Base-by-base conservation (phyloP, 805 yeast species). In the Metschnikowia matae region DNA sequence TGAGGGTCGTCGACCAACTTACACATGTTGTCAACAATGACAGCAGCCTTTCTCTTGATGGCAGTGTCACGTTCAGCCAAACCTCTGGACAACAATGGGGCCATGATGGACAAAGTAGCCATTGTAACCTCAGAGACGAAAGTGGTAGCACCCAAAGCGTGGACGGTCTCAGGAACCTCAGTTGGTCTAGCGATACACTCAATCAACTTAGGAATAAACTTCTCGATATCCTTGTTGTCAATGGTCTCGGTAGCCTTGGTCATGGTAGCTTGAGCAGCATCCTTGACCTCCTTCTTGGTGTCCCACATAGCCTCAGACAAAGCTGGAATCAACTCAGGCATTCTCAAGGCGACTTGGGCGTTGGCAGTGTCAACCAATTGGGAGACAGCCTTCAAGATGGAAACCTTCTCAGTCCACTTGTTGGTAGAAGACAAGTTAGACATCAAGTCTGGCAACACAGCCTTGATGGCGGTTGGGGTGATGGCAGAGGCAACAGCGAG, bases 221-320 rank as follows among this genome's bases (percentile, higher is more conserved):
- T 89, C 78, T 89, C 96, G 72, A 94, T 95, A 91, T 94, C 99
- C 86, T 92, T 94, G 94, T 94, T 94, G 75, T 92, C 95, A 64
- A 94, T 92, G 69, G 98, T 90, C 76, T 91, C 94, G 66, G 99
- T 94, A 63, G 96, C 85, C 78, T 89, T 89, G 75, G 91, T 82
- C 83, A 94, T 90, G 75, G 98, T 89, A 67, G 84, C 85, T 64
- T 94, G 87, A 60, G 99, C 98, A 72, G 95, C 96, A 63, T 80
- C 82, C 86, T 94, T 94, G 71, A 94, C 99, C 70, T 94, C 98
- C 77, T 82, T 81, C 85, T 94, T 94, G 78, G 99, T 94, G 79
- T 94, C 99, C 99, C 99, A 94, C 98, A 94, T 94, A 67, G 97
- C 89, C 82, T 94, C 99, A 65, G 99, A 94, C 67, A 94, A 80